phyloP scores from a whole-genome alignment of 2,329 filamentous ascomycete genomes.

The Cyanodermella asteris region DNA sequence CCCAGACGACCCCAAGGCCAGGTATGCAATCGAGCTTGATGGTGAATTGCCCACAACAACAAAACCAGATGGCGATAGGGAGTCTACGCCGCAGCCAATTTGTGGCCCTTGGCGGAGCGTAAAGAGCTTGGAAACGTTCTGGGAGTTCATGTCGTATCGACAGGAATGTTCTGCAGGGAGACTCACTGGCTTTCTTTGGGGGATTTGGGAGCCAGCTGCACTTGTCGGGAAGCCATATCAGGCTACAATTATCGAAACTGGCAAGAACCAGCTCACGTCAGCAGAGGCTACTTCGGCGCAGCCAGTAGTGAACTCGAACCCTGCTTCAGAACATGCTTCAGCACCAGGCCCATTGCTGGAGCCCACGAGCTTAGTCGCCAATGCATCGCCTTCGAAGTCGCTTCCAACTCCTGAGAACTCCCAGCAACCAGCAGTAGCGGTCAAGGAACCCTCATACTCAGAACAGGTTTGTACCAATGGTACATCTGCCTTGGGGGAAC shows the following conservation, averaged over 20 bases:
- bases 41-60: constrained; percentile 40
- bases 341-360: no score
- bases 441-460: neutral
- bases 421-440: constrained; percentile 1
- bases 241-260: constrained; percentile 13
- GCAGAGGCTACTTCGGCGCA: no score
- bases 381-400: constrained; percentile 4
- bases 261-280: no score
- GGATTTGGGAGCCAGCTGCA: constrained; percentile 50
- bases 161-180: constrained; percentile 89
- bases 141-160: constrained; percentile 94
- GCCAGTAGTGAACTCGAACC: no score
- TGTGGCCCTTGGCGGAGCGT: constrained; percentile 74
- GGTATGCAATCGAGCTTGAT: constrained; percentile 75
- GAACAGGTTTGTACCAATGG: neutral
- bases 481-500: neutral
- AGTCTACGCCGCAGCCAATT: no score
- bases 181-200: constrained; percentile 85
- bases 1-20: constrained; percentile 84
- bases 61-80: constrained; percentile 24
- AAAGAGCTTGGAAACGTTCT: constrained; percentile 71
- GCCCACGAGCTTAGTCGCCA: no score
- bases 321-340: no score
- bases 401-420: constrained; percentile 3
- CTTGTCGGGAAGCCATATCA: constrained; percentile 7